Base-by-base conservation (phyloP, 2,329 filamentous ascomycete species). In the Verticillium alfalfae region DNA sequence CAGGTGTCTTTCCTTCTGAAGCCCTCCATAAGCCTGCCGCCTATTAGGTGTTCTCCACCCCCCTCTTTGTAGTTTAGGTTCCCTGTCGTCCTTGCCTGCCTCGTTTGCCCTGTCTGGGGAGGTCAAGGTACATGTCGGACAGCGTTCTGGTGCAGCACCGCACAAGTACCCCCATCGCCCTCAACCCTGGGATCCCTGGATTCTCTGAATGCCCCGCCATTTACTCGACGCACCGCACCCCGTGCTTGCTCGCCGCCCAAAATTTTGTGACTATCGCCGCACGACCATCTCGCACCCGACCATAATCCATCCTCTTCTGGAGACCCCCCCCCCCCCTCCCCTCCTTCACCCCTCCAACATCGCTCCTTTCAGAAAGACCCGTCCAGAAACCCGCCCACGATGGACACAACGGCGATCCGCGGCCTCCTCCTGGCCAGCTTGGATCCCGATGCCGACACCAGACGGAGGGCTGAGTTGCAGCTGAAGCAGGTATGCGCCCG, bases 341-440 rank as follows among this genome's bases (percentile, higher is more conserved):
- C 26, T 55, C 52, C 22, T 36, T 39, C 57, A 52, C 38, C 57
- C 57, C 56, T 57, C 36, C 36, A 57, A 41, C 56, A 57, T 26
- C 56, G 22, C 16, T 22, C 34, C 54, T 36, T 16, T 9, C 39
- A n/a, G 16, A 18, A 56, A n/a, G 26, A 31, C 56, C 56, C 56
- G 34, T 38, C 56, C 56, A 6, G 26, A 39, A 59, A 59, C 45
- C 63, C 63, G 62, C 64, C 67, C 67, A 71, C 72, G 75, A 93
- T 93, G 90, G 90, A 93, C 82, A 85, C 85, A 76, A 82, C 85
- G 75, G 85, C 84, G 75, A 83, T 94, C 76, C 85, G 90, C 80
- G 87, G 85, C 81, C 88, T 90, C 80, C 89, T 94, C 72, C 84
- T 87, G 74, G 87, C 88, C 73, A 93, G 89, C 68, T 86, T 93